These are phyloP conservation scores for Trichoderma hamatum DNA, from an alignment of 2,329 filamentous ascomycete species.

Conservation along the genomic window DNA sequence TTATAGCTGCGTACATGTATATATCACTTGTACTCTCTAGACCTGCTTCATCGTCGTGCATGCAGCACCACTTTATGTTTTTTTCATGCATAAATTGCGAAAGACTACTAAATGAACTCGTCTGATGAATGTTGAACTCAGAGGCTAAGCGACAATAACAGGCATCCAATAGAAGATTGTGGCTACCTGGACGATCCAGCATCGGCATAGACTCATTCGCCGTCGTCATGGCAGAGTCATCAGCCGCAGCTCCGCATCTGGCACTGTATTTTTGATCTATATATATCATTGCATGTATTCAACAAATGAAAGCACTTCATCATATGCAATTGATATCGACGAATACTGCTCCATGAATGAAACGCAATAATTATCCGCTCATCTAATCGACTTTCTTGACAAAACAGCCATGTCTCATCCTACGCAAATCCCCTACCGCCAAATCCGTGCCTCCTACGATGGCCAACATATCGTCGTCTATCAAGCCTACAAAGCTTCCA, in stretches of 20 bases:
- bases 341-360: neutral
- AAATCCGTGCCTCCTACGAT: constrained; percentile 57
- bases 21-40: neutral
- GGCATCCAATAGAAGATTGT: neutral
- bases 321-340: neutral
- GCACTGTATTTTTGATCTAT: neutral
- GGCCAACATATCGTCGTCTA: constrained; percentile 60
- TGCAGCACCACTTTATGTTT: neutral
- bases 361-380: neutral
- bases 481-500: constrained; percentile 59
- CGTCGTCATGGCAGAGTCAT: constrained; percentile 25
- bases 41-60: neutral
- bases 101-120: neutral
- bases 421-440: constrained; percentile 43
- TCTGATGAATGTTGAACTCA: neutral
- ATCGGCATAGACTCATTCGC: constrained; percentile 22
- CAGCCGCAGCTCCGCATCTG: constrained; percentile 18
- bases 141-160: neutral
- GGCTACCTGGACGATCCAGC: neutral
- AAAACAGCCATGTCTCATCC: constrained; percentile 12
- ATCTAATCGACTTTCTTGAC: neutral
- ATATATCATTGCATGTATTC: neutral
- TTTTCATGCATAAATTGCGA: neutral
- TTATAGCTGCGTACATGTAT: neutral
- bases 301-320: neutral